Evolutionary conservation across 352 stramenopile genomes (phyloP), one percentile per base, ranked within the genome.

Genomic region (Pythium brassicae): DNA sequence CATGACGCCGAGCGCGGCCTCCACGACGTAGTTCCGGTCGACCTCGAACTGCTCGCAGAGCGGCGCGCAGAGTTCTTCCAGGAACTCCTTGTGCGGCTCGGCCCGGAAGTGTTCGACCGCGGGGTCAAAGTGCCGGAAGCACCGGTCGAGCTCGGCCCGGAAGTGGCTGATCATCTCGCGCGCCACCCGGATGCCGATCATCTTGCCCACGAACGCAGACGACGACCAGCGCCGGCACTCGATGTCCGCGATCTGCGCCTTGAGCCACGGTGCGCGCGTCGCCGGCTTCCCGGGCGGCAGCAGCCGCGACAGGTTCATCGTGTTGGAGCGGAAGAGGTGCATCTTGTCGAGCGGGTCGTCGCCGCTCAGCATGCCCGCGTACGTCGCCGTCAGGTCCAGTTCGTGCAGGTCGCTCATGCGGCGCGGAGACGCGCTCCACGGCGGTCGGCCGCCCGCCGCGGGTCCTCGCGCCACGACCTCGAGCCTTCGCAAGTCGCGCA

Each of bases 101-200:
- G 48, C 53, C 2, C 62, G 45, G 14, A 68, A 50, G 15, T 68
- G 62, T 49, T 68, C 60, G 19, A 51, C 59, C n/a, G 55, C 29
- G 0, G 65, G 52, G 40, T 71, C 62, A 44, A 65, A 68, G 35
- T 77, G 57, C 1, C 64, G 60, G 29, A 76, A 77, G 55, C 68
- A 77, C 34, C 72, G 58, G 53, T 87, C 72, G 40, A 91, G 55
- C 42, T 87, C 76, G 17, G 62, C 57, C n/a, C 84, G 76, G 55
- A 91, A 92, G 51, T 92, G 76, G 22, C 70, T 88, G 44, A 94
- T 94, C 82, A 94, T 91, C 57, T 92, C 81, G 4, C 83, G 74
- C 20, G 84, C 82, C 2, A 94, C 82, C 25, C 80, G 81, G 50
- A 92, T 86, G 8, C 84, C 84, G 59, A 94, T 87, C 78, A 92